A percentile compares a stretch with the other conserved stretches of the same genome.
phyloP scores from a whole-genome alignment of 2,329 filamentous ascomycete genomes.

The Trichoderma atroviride region DNA sequence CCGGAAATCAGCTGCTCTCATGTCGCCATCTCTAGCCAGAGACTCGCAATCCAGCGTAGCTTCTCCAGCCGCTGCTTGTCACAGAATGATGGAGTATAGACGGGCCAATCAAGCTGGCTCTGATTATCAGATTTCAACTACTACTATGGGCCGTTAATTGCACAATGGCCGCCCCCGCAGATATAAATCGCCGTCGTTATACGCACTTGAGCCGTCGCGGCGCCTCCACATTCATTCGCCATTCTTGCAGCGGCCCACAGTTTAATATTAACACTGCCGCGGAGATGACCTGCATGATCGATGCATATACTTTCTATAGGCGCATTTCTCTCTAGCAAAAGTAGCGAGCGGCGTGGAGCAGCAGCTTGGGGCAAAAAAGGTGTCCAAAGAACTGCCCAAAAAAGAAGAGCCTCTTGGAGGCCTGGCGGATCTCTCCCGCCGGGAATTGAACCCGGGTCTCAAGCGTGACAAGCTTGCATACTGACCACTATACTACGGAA shows the following conservation, averaged over 20 bases:
- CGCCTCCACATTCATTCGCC: neutral
- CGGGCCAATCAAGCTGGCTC: neutral
- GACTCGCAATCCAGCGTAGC: conserved; percentile 23
- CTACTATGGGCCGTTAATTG: neutral
- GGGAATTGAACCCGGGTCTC: conserved; percentile 26
- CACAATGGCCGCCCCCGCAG: neutral
- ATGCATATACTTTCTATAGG: neutral
- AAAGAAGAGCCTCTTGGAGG: neutral
- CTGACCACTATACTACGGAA: conserved; percentile 26
- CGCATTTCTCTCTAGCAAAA: neutral
- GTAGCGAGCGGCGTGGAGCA: neutral
- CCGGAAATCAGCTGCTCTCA: conserved; percentile 11
- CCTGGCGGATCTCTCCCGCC: conserved; percentile 13
- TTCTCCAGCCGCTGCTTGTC: neutral
- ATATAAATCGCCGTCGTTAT: neutral
- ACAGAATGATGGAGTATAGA: neutral
- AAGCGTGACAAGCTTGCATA: conserved; percentile 26
- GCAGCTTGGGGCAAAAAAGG: neutral
- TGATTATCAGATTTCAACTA: neutral
- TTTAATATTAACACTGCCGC: neutral
- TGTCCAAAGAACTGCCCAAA: neutral
- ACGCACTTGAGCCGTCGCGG: neutral
- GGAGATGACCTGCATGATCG: conserved; percentile 2
- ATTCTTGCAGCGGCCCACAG: neutral
- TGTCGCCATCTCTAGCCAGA: conserved; percentile 20